Evolutionary conservation across 2,329 filamentous ascomycete genomes (phyloP), one percentile per base, ranked within the genome.

Genomic region (Pseudogymnoascus sp.): DNA sequence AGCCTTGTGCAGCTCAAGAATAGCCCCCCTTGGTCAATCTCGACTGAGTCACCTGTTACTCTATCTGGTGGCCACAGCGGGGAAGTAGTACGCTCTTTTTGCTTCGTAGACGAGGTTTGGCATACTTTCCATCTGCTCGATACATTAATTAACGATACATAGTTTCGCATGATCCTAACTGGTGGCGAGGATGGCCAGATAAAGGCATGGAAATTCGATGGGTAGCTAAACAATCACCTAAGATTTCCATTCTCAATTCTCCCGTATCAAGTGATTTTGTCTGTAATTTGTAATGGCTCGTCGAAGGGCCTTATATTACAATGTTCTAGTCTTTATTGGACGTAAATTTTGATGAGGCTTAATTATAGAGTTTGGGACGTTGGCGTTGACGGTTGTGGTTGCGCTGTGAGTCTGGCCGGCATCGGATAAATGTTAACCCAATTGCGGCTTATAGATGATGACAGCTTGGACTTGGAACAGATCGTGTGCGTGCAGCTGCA

Each of bases 31-130:
- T 87, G 84, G 84, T 70, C 69, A 2, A 71, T 87, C 61, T 79
- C 81, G 62, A 72, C 72, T n/a, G 76, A 77, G 13, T 78, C 77
- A 10, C 79, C 77, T 60, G 83, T 87, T 23, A 77, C 77, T n/a
- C 69, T 88, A 57, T 77, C 78, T 0, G 83, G 83, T 0, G 84
- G 80, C 3, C 85, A 88, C 68, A 81, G 82, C 0, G 78, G 78
- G 2, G 84, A 88, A 65, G 78, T 88, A 65, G 80, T 87, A 39
- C 76, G 83, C 38, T 78, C 80, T 12, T 86, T 85, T 66, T 84
- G 81, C 70, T 83, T 86, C 68, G 78, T 83, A 61, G 83, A 86
- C 62, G 76, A 82, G 65, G 77, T 74, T 66, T 64, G 66, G 68
- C n/a, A 62, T 62, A 59, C 26, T 57, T 70, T 12, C 38, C 52